Conservation (phyloP, 2,329 filamentous ascomycete genomes). For the Fusarium sp. region DNA sequence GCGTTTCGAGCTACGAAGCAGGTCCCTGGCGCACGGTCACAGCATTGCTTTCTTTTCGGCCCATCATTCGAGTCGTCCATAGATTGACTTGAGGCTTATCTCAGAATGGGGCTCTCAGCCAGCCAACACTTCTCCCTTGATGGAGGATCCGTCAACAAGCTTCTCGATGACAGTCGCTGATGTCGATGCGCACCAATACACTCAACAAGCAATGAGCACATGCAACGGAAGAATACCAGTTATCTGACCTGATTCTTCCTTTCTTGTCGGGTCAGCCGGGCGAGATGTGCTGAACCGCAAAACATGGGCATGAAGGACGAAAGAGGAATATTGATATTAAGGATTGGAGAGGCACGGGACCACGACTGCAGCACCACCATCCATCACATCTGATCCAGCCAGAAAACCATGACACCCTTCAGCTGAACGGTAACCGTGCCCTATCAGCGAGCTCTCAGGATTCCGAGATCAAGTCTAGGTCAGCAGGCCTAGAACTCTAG, state of each 20-base stretch:
- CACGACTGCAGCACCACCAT: constrained; percentile 28
- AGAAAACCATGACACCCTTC: constrained; percentile 1
- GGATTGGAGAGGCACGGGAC: constrained; percentile 29
- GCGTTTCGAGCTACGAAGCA: constrained; percentile 2
- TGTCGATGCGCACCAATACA: constrained; percentile 2
- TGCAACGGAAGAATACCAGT: constrained; percentile 3
- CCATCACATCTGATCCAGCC: constrained; percentile 21
- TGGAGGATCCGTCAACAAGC: background rate
- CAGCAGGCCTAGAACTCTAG: constrained; percentile 18
- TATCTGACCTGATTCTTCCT: constrained; percentile 27
- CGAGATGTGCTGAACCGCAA: constrained; percentile 2
- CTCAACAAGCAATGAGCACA: background rate
- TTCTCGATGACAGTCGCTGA: background rate
- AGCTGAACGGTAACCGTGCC: constrained; percentile 1
- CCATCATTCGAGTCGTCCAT: constrained; percentile 11
- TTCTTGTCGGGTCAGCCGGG: constrained; percentile 22
- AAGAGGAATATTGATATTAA: constrained; percentile 19
- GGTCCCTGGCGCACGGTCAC: constrained; percentile 21
- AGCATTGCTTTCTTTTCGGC: constrained; percentile 7
- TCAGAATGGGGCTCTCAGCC: constrained; percentile 13
- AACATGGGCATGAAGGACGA: constrained; percentile 4
- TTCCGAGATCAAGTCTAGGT: constrained; percentile 22
- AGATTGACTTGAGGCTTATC: constrained; percentile 30
- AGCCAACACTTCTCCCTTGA: constrained; percentile 8
- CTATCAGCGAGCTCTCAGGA: constrained; percentile 17